Percentiles rank a stretch among this genome's conserved stretches.
Conservation (phyloP, 768 basidiomycete genomes). For the Boletus sp. region DNA sequence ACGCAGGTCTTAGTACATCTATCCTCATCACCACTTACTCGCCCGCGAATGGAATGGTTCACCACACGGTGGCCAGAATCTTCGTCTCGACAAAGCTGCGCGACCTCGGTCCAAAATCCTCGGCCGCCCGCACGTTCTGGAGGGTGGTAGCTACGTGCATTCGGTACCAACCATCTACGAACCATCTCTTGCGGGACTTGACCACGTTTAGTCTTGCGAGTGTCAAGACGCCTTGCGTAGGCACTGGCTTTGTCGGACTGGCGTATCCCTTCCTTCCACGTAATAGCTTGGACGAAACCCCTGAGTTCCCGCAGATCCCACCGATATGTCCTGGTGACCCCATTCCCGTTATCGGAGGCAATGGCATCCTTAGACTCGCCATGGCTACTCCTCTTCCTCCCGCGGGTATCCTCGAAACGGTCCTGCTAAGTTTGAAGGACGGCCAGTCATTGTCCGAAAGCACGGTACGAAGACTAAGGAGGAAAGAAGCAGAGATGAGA, state of each 20-base stretch:
- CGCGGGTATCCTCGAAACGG: conserved; percentile 17
- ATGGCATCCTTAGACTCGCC: conserved; percentile 16
- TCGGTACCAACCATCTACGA: conserved; percentile 21
- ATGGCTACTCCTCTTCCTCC: conserved; percentile 23
- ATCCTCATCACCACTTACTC: conserved; percentile 23
- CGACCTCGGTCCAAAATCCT: conserved; percentile 27
- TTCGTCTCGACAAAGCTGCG: conserved; percentile 27
- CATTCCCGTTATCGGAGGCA: neutral
- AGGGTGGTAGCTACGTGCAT: conserved; percentile 28
- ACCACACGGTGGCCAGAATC: conserved; percentile 25
- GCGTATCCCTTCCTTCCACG: neutral
- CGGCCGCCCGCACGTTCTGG: conserved; percentile 21
- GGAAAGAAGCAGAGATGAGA: conserved; percentile 21
- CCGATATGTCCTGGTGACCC: conserved; percentile 19
- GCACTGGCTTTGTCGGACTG: conserved; percentile 26
- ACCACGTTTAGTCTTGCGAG: conserved; percentile 27
- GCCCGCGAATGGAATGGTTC: conserved; percentile 30
- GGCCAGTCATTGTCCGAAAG: conserved; percentile 25
- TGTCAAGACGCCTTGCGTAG: conserved; percentile 15
- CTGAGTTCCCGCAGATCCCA: conserved; percentile 14
- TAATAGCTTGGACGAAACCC: conserved; percentile 16
- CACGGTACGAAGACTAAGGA: conserved; percentile 24
- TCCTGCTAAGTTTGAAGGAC: conserved; percentile 23
- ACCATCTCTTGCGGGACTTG: conserved; percentile 19
- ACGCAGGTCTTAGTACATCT: conserved; percentile 28